Base-by-base conservation (phyloP, 345 rosid genomes). In the Euphorbia lathyris region DNA sequence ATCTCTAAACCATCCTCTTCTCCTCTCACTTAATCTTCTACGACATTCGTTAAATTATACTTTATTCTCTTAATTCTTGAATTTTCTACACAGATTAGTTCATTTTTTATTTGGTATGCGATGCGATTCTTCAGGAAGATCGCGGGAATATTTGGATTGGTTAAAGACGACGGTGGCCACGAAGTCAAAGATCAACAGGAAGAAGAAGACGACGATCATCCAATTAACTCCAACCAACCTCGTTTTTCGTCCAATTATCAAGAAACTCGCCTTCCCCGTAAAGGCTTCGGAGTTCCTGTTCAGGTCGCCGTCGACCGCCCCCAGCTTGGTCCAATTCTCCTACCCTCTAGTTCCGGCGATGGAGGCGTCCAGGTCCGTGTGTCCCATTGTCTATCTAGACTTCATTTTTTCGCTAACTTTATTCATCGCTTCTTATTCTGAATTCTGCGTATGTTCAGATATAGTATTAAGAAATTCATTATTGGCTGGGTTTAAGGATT, bases 321-420 rank as follows among this genome's bases (percentile, higher is more conserved):
- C 22, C 83, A 77, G 34, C 80, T 65, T 38, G 90, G 84, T 26
- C 96, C 97, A 1, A 59, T 92, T 51, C 75, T 95, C 66, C 76
- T 84, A 63, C 92, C 92, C 36, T 92, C 87, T 69, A 68, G 67
- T 22, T 77, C 97, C 67, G 84, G 86, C 52, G 92, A 90, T 20
- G 99, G 99, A 73, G 99, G 97, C 77, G 84, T 95, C 50, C 99
- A 95, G 97, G 99, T 95, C 36, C 27, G 48, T 29, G 55, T 58
- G 70, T 55, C 25, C 43, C 47, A 62, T 20, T 69, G 45, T 25
- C 34, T 48, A 25, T 22, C 36, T 61, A 29, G 17, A 34, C 22
- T n/a, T n/a, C 7, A 10, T 45, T 2, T 8, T 23, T 47, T n/a
- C n/a, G n/a, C n/a, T n/a, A n/a, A n/a, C n/a, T 70, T 36, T 26